These are phyloP conservation scores for Stereum hirsutum DNA, from an alignment of 1,284 basidiomycete genomes.

Conservation along the genomic window DNA sequence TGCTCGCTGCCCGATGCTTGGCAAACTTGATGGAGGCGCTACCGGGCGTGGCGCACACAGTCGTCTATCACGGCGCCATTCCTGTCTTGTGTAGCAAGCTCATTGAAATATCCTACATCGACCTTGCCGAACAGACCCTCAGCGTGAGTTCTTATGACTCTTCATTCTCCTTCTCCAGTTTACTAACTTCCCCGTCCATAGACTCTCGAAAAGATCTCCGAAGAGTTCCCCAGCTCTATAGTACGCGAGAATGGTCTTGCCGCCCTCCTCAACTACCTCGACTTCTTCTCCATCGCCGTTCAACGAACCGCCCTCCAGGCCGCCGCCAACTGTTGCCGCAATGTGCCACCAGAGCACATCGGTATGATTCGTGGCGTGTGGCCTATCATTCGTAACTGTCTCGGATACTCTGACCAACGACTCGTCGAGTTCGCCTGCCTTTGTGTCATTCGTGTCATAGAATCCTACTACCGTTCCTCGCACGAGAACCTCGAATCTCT, in stretches of 20 bases:
- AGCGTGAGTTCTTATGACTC: slow-evolving; percentile 61
- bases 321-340: slow-evolving; percentile 91
- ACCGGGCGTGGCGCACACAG: slow-evolving; percentile 87
- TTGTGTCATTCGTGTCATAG: slow-evolving; percentile 87
- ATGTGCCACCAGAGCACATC: slow-evolving; percentile 81
- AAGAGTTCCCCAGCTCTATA: slow-evolving; percentile 90
- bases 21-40: slow-evolving; percentile 96
- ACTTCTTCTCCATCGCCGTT: slow-evolving; percentile 95
- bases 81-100: slow-evolving; percentile 93
- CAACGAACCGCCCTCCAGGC: slow-evolving; percentile 95
- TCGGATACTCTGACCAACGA: slow-evolving; percentile 86
- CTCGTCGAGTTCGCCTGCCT: slow-evolving; percentile 91
- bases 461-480: slow-evolving; percentile 80
- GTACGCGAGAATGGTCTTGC: slow-evolving; percentile 89
- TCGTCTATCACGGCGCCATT: slow-evolving; percentile 92
- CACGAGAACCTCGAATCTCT: slow-evolving; percentile 80
- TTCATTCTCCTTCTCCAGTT: slow-evolving; percentile 11
- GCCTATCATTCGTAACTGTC: slow-evolving; percentile 86
- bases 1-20: slow-evolving; percentile 89
- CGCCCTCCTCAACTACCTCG: slow-evolving; percentile 87
- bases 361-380: slow-evolving; percentile 83
- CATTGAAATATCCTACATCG: slow-evolving; percentile 93
- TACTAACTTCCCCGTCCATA: slow-evolving; percentile 25
- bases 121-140: slow-evolving; percentile 92
- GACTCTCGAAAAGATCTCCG: slow-evolving; percentile 96